phyloP scores from a whole-genome alignment of 331 rosid genomes.

The Malus hybrid region DNA sequence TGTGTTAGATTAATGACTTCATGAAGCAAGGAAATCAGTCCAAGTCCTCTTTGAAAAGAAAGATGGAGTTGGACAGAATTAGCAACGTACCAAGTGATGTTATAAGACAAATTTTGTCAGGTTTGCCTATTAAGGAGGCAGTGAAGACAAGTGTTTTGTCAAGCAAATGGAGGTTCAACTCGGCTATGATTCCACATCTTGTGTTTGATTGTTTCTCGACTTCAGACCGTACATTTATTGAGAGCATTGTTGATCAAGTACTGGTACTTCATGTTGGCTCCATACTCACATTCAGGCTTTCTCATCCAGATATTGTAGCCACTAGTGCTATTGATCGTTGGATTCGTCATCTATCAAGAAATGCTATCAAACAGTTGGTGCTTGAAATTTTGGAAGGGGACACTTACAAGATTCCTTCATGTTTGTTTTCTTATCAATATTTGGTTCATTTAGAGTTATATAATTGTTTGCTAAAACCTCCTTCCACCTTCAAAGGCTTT shows the following conservation, averaged over 20 bases:
- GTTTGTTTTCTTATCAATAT: conserved; percentile 36
- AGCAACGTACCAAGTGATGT: conserved; percentile 45
- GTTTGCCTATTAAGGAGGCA: conserved; percentile 44
- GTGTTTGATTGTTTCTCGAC: conserved; percentile 34
- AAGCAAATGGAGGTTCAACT: conserved; percentile 56
- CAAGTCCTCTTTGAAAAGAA: too few relatives aligned
- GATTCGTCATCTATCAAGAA: conserved; percentile 41
- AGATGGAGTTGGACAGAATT: conserved; percentile 27
- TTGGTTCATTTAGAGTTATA: conserved; percentile 35
- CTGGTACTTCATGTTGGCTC: conserved; percentile 50
- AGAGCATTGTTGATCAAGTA: conserved; percentile 37
- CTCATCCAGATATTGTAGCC: conserved; percentile 29
- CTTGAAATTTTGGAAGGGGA: conserved; percentile 39
- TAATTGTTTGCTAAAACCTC: conserved; percentile 36
- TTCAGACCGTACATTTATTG: conserved; percentile 22
- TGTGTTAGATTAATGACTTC: neutral
- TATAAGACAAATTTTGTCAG: conserved; percentile 32
- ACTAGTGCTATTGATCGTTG: conserved; percentile 38
- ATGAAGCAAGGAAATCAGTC: conserved; percentile 15
- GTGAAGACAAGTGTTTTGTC: conserved; percentile 50
- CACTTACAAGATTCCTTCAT: conserved; percentile 27
- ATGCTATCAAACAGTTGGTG: conserved; percentile 32
- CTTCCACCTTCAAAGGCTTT: too few relatives aligned
- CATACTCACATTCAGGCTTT: conserved; percentile 37
- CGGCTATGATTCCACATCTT: conserved; percentile 41